These are phyloP conservation scores for Cryphonectria parasitica DNA, from an alignment of 2,329 filamentous ascomycete genomes.

Conservation along the genomic window DNA sequence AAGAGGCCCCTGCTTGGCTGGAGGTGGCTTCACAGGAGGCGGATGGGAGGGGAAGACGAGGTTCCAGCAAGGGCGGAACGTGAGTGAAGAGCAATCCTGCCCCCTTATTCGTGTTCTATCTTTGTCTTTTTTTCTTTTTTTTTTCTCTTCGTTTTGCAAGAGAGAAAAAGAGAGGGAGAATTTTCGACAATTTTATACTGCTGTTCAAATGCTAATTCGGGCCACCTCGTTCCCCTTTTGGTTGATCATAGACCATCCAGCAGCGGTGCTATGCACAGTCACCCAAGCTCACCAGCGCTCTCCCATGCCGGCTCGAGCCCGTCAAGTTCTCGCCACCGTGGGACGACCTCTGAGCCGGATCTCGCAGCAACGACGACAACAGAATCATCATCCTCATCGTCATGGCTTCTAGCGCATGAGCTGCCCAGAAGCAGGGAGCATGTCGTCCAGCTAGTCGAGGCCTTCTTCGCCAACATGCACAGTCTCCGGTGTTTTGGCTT, in stretches of 20 bases:
- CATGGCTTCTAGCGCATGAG: conserved; percentile 3
- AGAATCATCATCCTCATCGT: not conserved
- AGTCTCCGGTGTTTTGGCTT: conserved; percentile 33
- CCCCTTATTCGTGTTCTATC: too few species aligned
- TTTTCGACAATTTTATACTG: not conserved
- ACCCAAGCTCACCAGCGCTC: conserved; percentile 3
- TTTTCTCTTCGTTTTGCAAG: not conserved
- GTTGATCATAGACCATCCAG: not conserved
- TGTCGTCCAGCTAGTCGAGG: conserved; percentile 26
- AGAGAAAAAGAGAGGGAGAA: not conserved
- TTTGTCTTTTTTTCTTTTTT: too few species aligned
- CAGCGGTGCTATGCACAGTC: not conserved
- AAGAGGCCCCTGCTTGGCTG: conserved; percentile 30
- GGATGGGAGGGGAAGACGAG: not conserved
- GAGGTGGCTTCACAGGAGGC: conserved; percentile 19
- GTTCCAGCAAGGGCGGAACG: not conserved
- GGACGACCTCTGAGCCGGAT: not conserved
- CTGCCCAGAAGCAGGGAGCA: conserved; percentile 3
- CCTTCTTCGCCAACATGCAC: conserved; percentile 34
- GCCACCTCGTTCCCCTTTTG: not conserved
- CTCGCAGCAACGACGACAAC: not conserved
- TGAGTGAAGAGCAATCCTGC: not conserved
- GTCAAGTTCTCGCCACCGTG: not conserved
- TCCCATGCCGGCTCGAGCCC: not conserved
- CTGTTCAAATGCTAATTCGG: not conserved